These are phyloP conservation scores for Carex arenaria DNA, from an alignment of 202 grass and related monocot species.

Conservation along the genomic window DNA sequence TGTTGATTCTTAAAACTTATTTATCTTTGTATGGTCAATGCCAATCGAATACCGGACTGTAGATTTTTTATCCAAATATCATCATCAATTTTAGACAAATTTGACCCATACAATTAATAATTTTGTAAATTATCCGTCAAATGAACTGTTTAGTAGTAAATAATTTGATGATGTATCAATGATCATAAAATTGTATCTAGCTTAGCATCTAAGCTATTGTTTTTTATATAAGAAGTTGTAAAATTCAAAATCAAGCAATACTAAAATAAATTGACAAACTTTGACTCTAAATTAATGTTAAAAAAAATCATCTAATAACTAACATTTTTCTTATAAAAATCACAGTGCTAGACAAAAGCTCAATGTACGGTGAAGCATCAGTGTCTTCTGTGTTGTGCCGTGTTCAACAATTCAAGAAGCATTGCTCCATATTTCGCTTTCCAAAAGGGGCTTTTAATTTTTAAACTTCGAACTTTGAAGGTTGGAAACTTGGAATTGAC, in stretches of 20 bases:
- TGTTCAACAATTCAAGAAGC: background rate
- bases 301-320: too few species aligned
- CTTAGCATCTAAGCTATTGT: too few species aligned
- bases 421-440: constrained; percentile 2
- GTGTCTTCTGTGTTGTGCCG: background rate
- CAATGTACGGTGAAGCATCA: background rate
- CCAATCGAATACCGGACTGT: background rate
- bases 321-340: too few species aligned
- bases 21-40: background rate
- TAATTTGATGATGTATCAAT: too few species aligned
- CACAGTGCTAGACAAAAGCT: background rate
- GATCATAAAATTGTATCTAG: too few species aligned
- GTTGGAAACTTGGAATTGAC: constrained; percentile 2
- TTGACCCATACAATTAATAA: background rate
- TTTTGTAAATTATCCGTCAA: background rate
- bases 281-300: too few species aligned
- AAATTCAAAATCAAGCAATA: too few species aligned
- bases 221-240: too few species aligned
- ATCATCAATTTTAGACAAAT: background rate
- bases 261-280: too few species aligned
- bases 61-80: background rate
- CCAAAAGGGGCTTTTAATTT: background rate
- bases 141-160: background rate
- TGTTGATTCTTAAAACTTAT: too few species aligned
- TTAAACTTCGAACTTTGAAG: constrained; percentile 11